Evolutionary conservation across 1,139 yeast species (phyloP), one percentile per base, ranked within the genome.

Genomic region (Lizanozyma gosingica): DNA sequence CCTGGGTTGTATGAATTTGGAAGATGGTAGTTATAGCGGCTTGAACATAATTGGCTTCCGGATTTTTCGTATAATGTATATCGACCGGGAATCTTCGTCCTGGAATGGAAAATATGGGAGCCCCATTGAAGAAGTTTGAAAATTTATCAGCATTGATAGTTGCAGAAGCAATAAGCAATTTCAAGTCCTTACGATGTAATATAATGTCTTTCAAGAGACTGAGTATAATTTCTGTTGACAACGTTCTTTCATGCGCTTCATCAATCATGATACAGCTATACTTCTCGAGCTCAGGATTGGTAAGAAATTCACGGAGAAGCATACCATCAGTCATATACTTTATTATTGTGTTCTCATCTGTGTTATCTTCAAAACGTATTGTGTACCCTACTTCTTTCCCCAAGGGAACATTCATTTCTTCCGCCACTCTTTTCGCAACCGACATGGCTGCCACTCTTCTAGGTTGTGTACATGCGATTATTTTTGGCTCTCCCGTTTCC

Each of bases 291-390:
- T 73, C 75, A 0, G 95, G 88, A 51, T 90, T 96, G 1, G 73
- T 71, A 39, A 88, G 60, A 54, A 88, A 83, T 60, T 92, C 97
- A 45, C 97, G 66, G 18, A 92, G 59, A 8, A 92, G 67, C 85
- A 87, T 88, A 69, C 97, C 97, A 59, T 92, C 97, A 0, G 98
- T 92, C 77, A 90, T 73, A 55, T 88, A 90, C 60, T 88, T 87
- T 35, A 90, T 72, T 3, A 71, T 67, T 0, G 97, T 92, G 35
- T 70, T 66, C 0, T 69, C 73, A 18, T 76, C 69, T 1, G 87
- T 70, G 37, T 70, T 68, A 50, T 88, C 94, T 50, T 90, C 97
- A 58, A 90, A 92, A 53, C 98, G 71, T 38, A 90, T 76, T 9
- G 83, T 75, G 53, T 90, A 90, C 8, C 98, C 98, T 14, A 90